phyloP scores from a whole-genome alignment of 108 stramenopile species.

The Stephanodiscus triporus region DNA sequence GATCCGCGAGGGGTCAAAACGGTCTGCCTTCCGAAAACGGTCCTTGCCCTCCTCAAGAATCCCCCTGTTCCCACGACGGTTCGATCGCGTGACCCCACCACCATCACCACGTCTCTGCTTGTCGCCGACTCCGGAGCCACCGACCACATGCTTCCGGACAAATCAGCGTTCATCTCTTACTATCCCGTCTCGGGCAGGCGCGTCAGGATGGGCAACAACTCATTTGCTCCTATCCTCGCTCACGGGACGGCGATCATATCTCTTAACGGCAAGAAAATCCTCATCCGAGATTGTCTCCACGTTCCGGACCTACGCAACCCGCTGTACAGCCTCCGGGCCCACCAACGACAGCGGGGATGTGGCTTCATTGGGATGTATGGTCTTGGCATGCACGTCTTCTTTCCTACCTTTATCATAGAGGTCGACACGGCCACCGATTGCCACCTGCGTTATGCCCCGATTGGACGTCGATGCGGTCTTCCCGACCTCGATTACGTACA shows the following conservation, averaged over 20 bases:
- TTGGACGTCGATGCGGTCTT: not conserved
- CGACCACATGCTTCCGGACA: conserved; percentile 20
- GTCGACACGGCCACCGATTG: conserved; percentile 20
- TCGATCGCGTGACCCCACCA: not conserved
- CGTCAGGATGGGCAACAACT: conserved; percentile 2
- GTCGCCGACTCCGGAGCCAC: conserved; percentile 24
- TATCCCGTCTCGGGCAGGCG: not conserved
- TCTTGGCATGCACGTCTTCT: conserved; percentile 9
- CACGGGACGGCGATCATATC: conserved; percentile 2
- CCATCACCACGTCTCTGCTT: not conserved
- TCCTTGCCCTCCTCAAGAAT: too few relatives aligned
- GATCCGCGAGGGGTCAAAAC: too few relatives aligned
- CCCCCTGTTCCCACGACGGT: too few relatives aligned
- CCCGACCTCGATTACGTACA: conserved; percentile 3
- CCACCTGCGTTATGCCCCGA: conserved; percentile 8
- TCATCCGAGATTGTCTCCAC: conserved; percentile 22
- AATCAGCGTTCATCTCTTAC: conserved; percentile 21
- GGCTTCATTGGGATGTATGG: conserved; percentile 10
- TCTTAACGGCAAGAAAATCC: conserved; percentile 18
- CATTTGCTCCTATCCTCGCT: not conserved
- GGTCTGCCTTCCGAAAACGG: too few relatives aligned
- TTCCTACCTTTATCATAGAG: conserved; percentile 14
- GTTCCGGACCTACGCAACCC: conserved; percentile 16
- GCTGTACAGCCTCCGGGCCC: conserved; percentile 13
- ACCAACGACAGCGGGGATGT: conserved; percentile 9